Conservation (phyloP, 73 alveolate genomes). For the Paramecium sonneborni region DNA sequence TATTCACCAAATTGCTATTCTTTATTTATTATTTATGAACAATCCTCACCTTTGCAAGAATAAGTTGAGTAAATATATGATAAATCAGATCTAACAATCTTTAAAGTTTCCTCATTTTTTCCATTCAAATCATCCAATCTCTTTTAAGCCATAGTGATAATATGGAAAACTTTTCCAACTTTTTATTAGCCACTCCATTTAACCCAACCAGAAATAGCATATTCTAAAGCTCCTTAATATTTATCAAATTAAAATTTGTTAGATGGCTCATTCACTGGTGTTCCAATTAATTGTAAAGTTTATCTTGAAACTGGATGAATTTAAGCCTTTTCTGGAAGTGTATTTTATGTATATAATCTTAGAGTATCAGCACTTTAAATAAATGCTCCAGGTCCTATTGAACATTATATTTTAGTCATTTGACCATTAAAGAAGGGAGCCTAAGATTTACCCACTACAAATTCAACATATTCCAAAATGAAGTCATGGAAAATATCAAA, state of each 20-base stretch:
- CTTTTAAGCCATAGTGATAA: conserved; percentile 9
- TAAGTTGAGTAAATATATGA: neutral
- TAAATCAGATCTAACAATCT: neutral
- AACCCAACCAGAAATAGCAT: conserved; percentile 42
- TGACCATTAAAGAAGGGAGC: conserved; percentile 54
- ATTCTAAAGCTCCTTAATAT: conserved; percentile 39
- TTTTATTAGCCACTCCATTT: conserved; percentile 46
- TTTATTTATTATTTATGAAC: neutral
- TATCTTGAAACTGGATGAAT: conserved; percentile 36
- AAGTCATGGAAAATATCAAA: conserved; percentile 10
- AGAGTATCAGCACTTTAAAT: neutral
- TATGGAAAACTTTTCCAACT: neutral
- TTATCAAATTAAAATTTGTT: neutral
- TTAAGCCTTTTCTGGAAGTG: conserved; percentile 24
- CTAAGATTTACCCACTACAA: conserved; percentile 18
- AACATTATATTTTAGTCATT: conserved; percentile 6
- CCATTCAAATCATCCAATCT: conserved; percentile 48
- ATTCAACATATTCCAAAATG: conserved; percentile 6
- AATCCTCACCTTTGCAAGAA: conserved; percentile 6
- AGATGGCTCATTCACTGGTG: conserved; percentile 11
- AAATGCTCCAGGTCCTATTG: conserved; percentile 52
- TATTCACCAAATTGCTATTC: conserved; percentile 19
- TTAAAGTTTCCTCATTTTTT: neutral
- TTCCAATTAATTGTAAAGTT: neutral
- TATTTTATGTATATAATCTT: neutral